A percentile compares a stretch with the other conserved stretches of the same genome.
phyloP scores from a whole-genome alignment of 768 basidiomycete genomes.

The Psilocybe tampanensis region DNA sequence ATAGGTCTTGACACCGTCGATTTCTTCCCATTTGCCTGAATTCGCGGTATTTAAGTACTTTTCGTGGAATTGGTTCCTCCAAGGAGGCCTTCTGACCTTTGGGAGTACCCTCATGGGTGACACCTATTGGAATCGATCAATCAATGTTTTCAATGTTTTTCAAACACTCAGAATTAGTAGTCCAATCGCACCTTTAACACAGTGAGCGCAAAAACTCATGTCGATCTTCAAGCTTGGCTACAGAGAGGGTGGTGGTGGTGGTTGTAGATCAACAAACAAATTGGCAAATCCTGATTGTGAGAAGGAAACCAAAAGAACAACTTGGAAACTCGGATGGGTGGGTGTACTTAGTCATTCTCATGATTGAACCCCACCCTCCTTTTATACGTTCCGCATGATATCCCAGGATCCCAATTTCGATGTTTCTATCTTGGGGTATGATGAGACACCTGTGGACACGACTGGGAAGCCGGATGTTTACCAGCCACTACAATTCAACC shows the following conservation, averaged over 20 bases:
- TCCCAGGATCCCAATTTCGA: neutral
- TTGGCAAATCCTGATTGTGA: neutral
- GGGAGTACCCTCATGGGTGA: conserved; percentile 50
- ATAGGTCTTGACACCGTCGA: conserved; percentile 53
- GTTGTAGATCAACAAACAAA: neutral
- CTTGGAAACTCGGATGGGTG: neutral
- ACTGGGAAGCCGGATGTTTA: neutral
- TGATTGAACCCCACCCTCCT: neutral
- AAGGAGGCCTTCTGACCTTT: conserved; percentile 38
- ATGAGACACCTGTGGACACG: neutral
- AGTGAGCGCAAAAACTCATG: conserved; percentile 50
- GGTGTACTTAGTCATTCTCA: neutral
- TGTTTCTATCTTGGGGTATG: neutral
- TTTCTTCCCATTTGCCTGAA: conserved; percentile 47
- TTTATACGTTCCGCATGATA: conserved; percentile 1
- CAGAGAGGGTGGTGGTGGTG: conserved; percentile 3
- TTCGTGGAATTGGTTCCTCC: neutral
- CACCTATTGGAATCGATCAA: conserved; percentile 35
- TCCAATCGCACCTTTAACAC: conserved; percentile 47
- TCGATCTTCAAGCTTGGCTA: neutral
- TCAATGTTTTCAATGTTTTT: neutral
- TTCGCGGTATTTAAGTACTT: neutral
- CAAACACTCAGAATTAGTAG: neutral
- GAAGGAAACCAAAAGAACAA: neutral
- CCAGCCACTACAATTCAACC: neutral